These are phyloP conservation scores for Candida wancherniae DNA, from an alignment of 805 yeast species.

Conservation along the genomic window DNA sequence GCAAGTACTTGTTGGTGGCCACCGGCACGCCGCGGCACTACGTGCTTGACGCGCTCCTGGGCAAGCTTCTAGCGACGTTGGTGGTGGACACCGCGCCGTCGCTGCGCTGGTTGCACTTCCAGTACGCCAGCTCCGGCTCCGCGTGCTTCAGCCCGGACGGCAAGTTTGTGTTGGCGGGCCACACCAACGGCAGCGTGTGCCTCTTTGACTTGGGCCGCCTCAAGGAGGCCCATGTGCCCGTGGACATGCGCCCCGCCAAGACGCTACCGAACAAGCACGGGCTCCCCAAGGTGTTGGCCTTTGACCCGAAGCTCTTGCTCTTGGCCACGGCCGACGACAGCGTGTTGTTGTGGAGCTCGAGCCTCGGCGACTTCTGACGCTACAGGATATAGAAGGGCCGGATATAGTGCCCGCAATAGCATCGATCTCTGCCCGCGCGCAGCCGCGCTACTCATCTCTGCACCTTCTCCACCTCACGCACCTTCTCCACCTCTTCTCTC, in stretches of 20 bases:
- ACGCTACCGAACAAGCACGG: constrained; percentile 22
- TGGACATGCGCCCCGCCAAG: constrained; percentile 20
- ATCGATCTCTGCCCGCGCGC: no score
- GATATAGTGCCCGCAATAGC: no score
- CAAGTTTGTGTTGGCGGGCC: constrained; percentile 32
- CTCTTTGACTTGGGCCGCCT: constrained; percentile 28
- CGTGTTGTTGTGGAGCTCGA: constrained; percentile 37
- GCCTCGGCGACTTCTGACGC: constrained; percentile 5
- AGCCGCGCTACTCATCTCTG: no score
- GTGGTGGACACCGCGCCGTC: constrained; percentile 11
- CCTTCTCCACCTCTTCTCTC: no score
- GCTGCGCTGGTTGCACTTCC: constrained; percentile 21
- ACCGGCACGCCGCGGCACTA: constrained; percentile 52
- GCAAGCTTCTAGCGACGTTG: constrained; percentile 39
- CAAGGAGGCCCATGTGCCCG: constrained; percentile 18
- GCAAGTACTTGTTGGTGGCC: constrained; percentile 56
- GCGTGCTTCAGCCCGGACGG: constrained; percentile 39
- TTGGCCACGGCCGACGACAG: constrained; percentile 45
- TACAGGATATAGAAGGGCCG: no score
- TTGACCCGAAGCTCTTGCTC: constrained; percentile 57
- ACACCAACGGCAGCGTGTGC: constrained; percentile 21
- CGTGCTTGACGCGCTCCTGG: constrained; percentile 67
- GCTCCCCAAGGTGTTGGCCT: constrained; percentile 47
- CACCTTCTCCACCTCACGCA: no score
- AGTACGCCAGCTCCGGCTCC: constrained; percentile 31